phyloP scores from a whole-genome alignment of 2,329 filamentous ascomycete species.

The Xylaria sp. region DNA sequence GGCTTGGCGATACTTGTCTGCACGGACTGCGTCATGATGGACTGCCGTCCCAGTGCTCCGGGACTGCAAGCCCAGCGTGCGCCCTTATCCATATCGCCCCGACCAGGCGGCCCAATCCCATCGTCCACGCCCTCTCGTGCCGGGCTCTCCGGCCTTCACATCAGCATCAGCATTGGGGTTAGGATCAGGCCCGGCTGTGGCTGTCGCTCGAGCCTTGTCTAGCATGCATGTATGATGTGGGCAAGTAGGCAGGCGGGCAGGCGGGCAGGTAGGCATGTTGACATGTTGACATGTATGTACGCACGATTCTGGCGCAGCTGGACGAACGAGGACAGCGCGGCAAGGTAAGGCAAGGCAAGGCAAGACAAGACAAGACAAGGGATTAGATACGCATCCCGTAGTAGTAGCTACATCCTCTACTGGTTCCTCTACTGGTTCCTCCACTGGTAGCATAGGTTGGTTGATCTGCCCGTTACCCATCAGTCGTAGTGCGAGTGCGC shows the following conservation, averaged over 20 bases:
- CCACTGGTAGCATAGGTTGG: no score
- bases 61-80: conserved; percentile 31
- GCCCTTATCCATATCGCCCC: conserved; percentile 30
- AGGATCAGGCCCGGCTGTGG: conserved; percentile 20
- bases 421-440: no score
- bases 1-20: conserved; percentile 38
- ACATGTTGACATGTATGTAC: conserved; percentile 7
- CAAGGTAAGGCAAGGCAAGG: no score
- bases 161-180: conserved; percentile 13
- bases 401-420: no score
- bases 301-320: conserved; percentile 10
- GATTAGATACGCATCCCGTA: no score
- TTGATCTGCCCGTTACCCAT: conserved; percentile 25
- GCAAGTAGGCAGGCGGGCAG: background rate
- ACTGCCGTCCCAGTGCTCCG: conserved; percentile 35
- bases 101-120: conserved; percentile 35
- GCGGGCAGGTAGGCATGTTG: no score
- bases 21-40: conserved; percentile 40
- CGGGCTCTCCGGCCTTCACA: conserved; percentile 20
- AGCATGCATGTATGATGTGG: conserved; percentile 7
- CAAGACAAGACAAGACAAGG: background rate
- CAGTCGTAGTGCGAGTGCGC: conserved; percentile 36
- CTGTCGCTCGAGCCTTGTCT: conserved; percentile 17
- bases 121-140: conserved; percentile 15
- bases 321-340: conserved; percentile 17